These are phyloP conservation scores for Pleurotus ostreatus DNA, from an alignment of 768 basidiomycete genomes.

Conservation along the genomic window DNA sequence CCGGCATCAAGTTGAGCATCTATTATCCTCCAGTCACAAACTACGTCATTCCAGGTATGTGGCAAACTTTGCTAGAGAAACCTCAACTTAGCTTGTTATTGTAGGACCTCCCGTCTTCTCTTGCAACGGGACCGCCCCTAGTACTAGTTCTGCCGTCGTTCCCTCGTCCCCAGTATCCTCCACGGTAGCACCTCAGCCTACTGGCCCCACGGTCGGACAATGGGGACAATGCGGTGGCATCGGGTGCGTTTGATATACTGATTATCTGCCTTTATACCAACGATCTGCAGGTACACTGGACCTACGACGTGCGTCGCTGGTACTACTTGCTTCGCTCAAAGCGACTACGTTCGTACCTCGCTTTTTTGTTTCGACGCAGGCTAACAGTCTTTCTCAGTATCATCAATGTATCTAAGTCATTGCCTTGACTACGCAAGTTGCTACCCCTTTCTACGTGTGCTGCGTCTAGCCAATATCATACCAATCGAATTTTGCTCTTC, in stretches of 20 bases:
- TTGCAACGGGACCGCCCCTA: background rate
- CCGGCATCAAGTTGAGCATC: slow-evolving; percentile 4
- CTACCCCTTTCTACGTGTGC: too few relatives aligned
- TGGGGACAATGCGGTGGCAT: slow-evolving; percentile 51
- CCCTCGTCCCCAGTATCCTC: background rate
- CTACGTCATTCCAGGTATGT: slow-evolving; percentile 2
- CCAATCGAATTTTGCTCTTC: too few relatives aligned
- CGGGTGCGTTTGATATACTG: slow-evolving; percentile 21
- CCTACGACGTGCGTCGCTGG: slow-evolving; percentile 35
- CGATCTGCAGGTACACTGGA: slow-evolving; percentile 22
- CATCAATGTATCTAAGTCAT: background rate
- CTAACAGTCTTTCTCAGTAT: background rate
- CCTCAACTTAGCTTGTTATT: too few relatives aligned
- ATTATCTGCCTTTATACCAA: background rate
- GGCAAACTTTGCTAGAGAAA: background rate
- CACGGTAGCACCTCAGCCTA: background rate
- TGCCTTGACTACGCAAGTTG: too few relatives aligned
- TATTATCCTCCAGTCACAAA: background rate
- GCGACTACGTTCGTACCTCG: slow-evolving; percentile 11
- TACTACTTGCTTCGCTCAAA: slow-evolving; percentile 31
- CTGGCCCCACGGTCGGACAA: background rate
- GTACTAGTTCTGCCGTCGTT: background rate
- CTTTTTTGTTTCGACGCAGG: background rate
- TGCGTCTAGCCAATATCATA: too few relatives aligned
- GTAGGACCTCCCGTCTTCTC: slow-evolving; percentile 1